A percentile compares a stretch with the other conserved stretches of the same genome.
Conservation (phyloP, 1,139 yeast species). For the Yueomyces sp. region DNA sequence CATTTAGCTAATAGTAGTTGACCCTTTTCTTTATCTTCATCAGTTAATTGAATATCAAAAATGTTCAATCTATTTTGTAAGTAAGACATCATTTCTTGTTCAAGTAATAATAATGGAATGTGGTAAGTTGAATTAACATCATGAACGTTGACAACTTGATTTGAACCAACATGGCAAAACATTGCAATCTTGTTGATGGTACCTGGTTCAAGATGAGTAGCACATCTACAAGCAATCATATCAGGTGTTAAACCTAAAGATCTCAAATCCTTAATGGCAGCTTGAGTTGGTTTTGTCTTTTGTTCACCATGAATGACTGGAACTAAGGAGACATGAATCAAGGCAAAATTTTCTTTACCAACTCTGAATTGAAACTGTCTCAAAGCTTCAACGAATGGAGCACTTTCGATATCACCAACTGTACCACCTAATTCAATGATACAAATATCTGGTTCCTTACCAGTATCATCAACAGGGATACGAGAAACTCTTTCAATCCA, state of each 20-base stretch:
- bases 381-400: slow-evolving; percentile 96
- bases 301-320: slow-evolving; percentile 98
- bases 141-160: slow-evolving; percentile 92
- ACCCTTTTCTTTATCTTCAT: slow-evolving; percentile 54
- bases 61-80: slow-evolving; percentile 59
- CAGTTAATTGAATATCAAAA: slow-evolving; percentile 35
- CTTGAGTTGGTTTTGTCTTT: slow-evolving; percentile 98
- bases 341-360: slow-evolving; percentile 84
- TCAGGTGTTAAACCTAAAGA: slow-evolving; percentile 91
- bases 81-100: slow-evolving; percentile 74
- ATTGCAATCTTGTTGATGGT: slow-evolving; percentile 92
- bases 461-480: slow-evolving; percentile 87
- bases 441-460: slow-evolving; percentile 84
- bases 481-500: slow-evolving; percentile 93
- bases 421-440: slow-evolving; percentile 98
- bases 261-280: slow-evolving; percentile 93
- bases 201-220: slow-evolving; percentile 64
- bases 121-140: slow-evolving; percentile 96
- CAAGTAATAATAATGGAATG: slow-evolving; percentile 81
- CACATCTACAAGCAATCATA: slow-evolving; percentile 96
- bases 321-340: slow-evolving; percentile 91
- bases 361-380: slow-evolving; percentile 98
- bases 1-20: slow-evolving; percentile 59
- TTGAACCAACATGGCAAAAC: slow-evolving; percentile 98
- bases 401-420: slow-evolving; percentile 97